These are phyloP conservation scores for Collybia sp. DNA, from an alignment of 768 basidiomycete genomes.

Conservation along the genomic window DNA sequence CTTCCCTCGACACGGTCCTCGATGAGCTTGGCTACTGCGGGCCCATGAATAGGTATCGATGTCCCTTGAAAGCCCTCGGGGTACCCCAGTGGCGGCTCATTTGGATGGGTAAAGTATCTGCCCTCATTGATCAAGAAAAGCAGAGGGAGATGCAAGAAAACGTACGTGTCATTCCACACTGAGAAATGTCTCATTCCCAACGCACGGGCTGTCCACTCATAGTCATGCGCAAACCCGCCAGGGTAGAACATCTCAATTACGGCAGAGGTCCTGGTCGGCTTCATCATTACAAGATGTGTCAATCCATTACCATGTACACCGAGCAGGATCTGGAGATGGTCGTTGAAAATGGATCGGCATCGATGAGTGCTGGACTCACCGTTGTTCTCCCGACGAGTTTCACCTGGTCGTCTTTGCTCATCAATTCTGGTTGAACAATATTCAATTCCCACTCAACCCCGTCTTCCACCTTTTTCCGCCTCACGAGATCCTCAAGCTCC, in stretches of 20 bases:
- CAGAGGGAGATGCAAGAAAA: slow-evolving; percentile 9
- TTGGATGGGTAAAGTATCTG: slow-evolving; percentile 33
- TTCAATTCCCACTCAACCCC: slow-evolving; percentile 52
- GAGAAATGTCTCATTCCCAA: slow-evolving; percentile 74
- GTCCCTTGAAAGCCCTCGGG: slow-evolving; percentile 83
- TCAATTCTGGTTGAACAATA: slow-evolving; percentile 54
- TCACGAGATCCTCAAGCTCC: slow-evolving; percentile 46
- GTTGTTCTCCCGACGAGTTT: slow-evolving; percentile 61
- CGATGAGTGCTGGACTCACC: slow-evolving; percentile 30
- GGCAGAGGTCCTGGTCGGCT: slow-evolving; percentile 62
- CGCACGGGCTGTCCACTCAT: slow-evolving; percentile 75
- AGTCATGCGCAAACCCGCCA: slow-evolving; percentile 78
- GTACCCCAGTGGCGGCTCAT: slow-evolving; percentile 50
- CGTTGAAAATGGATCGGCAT: background rate
- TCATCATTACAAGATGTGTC: slow-evolving; percentile 84
- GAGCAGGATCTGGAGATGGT: slow-evolving; percentile 47
- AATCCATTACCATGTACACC: slow-evolving; percentile 81
- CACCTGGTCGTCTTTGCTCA: slow-evolving; percentile 77
- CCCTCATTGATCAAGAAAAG: background rate
- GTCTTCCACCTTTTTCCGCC: slow-evolving; percentile 15
- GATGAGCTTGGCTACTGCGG: slow-evolving; percentile 59
- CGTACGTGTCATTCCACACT: slow-evolving; percentile 77
- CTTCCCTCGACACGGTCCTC: slow-evolving; percentile 50
- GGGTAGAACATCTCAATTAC: slow-evolving; percentile 87
- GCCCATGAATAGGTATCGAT: slow-evolving; percentile 71